These are phyloP conservation scores for Metroxylon sagu DNA, from an alignment of 176 grass and related monocot species.

Conservation along the genomic window DNA sequence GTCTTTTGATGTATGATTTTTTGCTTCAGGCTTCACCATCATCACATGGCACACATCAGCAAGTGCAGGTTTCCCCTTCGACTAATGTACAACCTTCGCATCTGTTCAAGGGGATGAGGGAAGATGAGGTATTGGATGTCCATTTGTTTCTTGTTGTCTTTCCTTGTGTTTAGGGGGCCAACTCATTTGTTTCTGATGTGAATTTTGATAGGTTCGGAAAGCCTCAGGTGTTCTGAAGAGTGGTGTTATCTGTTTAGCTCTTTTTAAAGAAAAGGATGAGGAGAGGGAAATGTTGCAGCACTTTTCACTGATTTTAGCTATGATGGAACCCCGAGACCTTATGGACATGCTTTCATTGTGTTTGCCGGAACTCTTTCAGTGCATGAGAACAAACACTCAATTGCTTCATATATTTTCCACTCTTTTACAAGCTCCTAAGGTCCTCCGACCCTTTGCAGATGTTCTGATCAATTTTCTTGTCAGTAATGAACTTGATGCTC, in stretches of 20 bases:
- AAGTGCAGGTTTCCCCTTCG: conserved; percentile 61
- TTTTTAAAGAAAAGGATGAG: conserved; percentile 96
- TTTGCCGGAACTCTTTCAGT: conserved; percentile 90
- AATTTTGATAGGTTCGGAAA: conserved; percentile 65
- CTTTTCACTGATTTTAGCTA: conserved; percentile 85
- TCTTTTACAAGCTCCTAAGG: conserved; percentile 82
- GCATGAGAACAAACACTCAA: conserved; percentile 88
- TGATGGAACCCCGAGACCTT: conserved; percentile 95
- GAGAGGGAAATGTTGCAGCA: conserved; percentile 90
- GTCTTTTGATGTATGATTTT: conserved; percentile 7
- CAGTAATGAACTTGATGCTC: conserved; percentile 76
- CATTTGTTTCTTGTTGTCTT: conserved; percentile 15
- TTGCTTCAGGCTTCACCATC: conserved; percentile 14
- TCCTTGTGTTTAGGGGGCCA: conserved; percentile 3
- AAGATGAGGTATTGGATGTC: conserved; percentile 68
- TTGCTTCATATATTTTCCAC: conserved; percentile 90
- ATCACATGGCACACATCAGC: conserved; percentile 58
- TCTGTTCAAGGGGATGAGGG: conserved; percentile 71
- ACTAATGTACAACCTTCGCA: conserved; percentile 63
- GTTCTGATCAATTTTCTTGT: conserved; percentile 97
- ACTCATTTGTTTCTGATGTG: conserved; percentile 18
- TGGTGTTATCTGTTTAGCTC: conserved; percentile 82
- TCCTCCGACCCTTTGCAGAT: conserved; percentile 85
- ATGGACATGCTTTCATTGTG: conserved; percentile 99
- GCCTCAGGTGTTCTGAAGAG: conserved; percentile 90